Conservation (phyloP, 768 basidiomycete species). For the Infundibulicybe gibba region DNA sequence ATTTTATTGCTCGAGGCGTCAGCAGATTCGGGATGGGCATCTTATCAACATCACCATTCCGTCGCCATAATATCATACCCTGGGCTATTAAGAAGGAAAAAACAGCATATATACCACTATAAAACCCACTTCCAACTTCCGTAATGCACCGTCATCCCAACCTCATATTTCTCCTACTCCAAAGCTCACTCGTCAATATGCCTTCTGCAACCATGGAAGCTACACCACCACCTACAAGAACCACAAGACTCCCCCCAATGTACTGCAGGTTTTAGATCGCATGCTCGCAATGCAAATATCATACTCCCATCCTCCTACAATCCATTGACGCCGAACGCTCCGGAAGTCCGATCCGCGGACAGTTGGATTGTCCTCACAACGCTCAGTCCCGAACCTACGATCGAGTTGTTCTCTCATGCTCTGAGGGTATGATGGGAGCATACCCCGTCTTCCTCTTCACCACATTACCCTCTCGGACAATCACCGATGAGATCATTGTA, state of each 20-base stretch:
- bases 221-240: constrained; percentile 16
- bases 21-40: too few species aligned
- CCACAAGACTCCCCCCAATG: constrained; percentile 26
- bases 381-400: constrained; percentile 6
- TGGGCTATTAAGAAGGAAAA: too few species aligned
- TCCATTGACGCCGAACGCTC: constrained; percentile 14
- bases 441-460: constrained; percentile 70
- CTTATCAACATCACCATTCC: too few species aligned
- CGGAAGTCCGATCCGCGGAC: constrained; percentile 4
- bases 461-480: constrained; percentile 31
- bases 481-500: constrained; percentile 31
- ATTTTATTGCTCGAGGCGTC: too few species aligned
- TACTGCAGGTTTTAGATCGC: constrained; percentile 30
- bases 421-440: constrained; percentile 45
- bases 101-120: too few species aligned
- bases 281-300: constrained; percentile 37
- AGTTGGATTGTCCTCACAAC: constrained; percentile 33
- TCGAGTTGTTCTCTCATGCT: constrained; percentile 62
- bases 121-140: too few species aligned
- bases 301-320: constrained; percentile 36
- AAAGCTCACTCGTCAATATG: constrained; percentile 1
- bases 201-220: background rate
- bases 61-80: too few species aligned
- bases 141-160: too few species aligned
- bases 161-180: background rate